Base-by-base conservation (phyloP, 108 stramenopile species). In the Skeletonema grethae region DNA sequence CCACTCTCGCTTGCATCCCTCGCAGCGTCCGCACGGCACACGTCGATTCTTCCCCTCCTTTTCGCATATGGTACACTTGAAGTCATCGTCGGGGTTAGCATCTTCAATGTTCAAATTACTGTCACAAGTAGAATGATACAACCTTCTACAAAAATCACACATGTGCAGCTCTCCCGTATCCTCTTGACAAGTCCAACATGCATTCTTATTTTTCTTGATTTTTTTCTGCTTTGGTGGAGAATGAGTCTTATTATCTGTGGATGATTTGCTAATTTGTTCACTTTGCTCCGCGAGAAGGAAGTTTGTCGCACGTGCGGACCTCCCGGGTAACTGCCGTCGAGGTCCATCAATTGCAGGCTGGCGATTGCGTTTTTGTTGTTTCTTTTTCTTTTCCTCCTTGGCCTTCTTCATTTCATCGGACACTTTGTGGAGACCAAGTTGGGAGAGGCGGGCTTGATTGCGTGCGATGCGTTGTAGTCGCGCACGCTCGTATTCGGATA, bases 381-480 rank as follows among this genome's bases (percentile, higher is more conserved):
- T 41, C 61, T 66, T 41, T 55, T 66, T 71, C 45, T 50, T 60
- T 34, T 18, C 38, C 7, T 62, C 25, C 20, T 55, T 55, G n/a
- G 22, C 15, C 10, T 65, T 68, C 10, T 34, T 3, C 36, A 15
- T 20, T 20, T 77, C 57, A 24, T 50, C n/a, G 1, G 50, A 50
- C 0, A 50, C 16, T 50, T 50, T 22, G 20, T 28, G 15, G 8
- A 80, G 61, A 3, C 78, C 78, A 9, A 80, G 74, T 5, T 38
- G 11, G 16, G 74, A 68, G 6, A 80, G 57, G 13, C 79, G 79
- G 3, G 46, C 79, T 13, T 80, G 18, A 36, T 80, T 80, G 18
- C 79, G 73, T n/a, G 68, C 69, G 10, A 80, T 80, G 24, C 79
- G 79, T 58, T 70, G 62, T 13, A 75, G 55, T 18, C 79, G 79